Conservation (phyloP, 176 grass and related monocot genomes). For the Luzula sylvatica region DNA sequence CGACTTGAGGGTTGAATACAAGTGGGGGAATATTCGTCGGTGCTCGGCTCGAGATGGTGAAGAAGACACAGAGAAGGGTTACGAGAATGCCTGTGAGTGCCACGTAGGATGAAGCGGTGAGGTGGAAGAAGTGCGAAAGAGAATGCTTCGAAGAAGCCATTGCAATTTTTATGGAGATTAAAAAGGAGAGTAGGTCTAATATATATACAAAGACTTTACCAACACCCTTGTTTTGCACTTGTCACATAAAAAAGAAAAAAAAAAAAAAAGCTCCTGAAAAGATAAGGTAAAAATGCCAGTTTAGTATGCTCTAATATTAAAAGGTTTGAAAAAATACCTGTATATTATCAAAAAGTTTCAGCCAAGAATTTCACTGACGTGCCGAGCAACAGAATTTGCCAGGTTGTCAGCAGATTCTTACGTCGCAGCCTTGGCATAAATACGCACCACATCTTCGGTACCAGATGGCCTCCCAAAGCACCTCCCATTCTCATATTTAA, state of each 20-base stretch:
- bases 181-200: no score
- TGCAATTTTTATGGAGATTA: no score
- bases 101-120: slow-evolving; percentile 7
- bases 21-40: not conserved
- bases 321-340: no score
- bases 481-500: slow-evolving; percentile 48
- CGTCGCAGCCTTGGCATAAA: slow-evolving; percentile 73
- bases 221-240: no score
- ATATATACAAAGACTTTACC: no score
- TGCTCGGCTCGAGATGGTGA: slow-evolving; percentile 3
- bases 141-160: not conserved
- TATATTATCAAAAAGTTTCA: not conserved
- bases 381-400: slow-evolving; percentile 43
- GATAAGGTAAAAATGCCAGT: not conserved
- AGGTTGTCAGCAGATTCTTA: slow-evolving; percentile 58
- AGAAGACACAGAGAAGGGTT: slow-evolving; percentile 1
- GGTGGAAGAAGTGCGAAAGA: not conserved
- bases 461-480: slow-evolving; percentile 83
- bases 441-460: slow-evolving; percentile 84
- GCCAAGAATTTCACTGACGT: slow-evolving; percentile 50
- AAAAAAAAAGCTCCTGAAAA: no score
- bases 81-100: not conserved
- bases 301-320: no score
- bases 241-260: no score
- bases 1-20: slow-evolving; percentile 12